A percentile compares a stretch with the other conserved stretches of the same genome.
Conservation (phyloP, 2,329 filamentous ascomycete species). For the Claviceps paspali region DNA sequence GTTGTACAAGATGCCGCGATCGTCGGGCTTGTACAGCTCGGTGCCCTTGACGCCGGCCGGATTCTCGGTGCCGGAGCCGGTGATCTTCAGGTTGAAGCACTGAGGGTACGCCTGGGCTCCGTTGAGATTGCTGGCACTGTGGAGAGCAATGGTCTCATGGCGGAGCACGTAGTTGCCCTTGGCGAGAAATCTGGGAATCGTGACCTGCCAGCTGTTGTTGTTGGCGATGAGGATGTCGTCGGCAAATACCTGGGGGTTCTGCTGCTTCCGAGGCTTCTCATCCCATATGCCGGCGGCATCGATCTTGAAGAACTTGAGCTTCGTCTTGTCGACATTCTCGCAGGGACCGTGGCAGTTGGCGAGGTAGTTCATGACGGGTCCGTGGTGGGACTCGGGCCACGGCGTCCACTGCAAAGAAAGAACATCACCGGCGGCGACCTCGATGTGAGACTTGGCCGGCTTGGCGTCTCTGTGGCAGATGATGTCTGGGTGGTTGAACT, state of each 20-base stretch:
- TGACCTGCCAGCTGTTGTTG: slow-evolving; percentile 35
- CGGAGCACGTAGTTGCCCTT: slow-evolving; percentile 39
- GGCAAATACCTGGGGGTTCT: slow-evolving; percentile 22
- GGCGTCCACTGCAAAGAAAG: slow-evolving; percentile 32
- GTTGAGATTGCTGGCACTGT: slow-evolving; percentile 25
- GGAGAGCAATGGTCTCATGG: slow-evolving; percentile 39
- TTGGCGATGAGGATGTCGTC: slow-evolving; percentile 30
- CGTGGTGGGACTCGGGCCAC: slow-evolving; percentile 34
- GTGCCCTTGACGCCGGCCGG: slow-evolving; percentile 20
- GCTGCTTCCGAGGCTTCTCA: no score
- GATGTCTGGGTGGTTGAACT: slow-evolving; percentile 27
- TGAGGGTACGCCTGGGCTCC: slow-evolving; percentile 38
- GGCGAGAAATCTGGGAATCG: slow-evolving; percentile 30
- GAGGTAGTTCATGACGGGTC: slow-evolving; percentile 31
- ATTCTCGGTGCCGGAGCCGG: slow-evolving; percentile 21
- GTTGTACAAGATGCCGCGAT: slow-evolving; percentile 21
- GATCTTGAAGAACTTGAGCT: slow-evolving; percentile 32
- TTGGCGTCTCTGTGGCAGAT: slow-evolving; percentile 30
- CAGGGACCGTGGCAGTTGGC: slow-evolving; percentile 28
- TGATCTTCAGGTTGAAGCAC: slow-evolving; percentile 34
- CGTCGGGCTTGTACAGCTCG: slow-evolving; percentile 19
- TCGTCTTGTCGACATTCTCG: slow-evolving; percentile 23
- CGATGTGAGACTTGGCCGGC: slow-evolving; percentile 23
- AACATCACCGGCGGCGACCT: slow-evolving; percentile 27
- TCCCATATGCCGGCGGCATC: slow-evolving; percentile 24